phyloP scores from a whole-genome alignment of 495 filamentous ascomycete species.

The Xylaria venustula region DNA sequence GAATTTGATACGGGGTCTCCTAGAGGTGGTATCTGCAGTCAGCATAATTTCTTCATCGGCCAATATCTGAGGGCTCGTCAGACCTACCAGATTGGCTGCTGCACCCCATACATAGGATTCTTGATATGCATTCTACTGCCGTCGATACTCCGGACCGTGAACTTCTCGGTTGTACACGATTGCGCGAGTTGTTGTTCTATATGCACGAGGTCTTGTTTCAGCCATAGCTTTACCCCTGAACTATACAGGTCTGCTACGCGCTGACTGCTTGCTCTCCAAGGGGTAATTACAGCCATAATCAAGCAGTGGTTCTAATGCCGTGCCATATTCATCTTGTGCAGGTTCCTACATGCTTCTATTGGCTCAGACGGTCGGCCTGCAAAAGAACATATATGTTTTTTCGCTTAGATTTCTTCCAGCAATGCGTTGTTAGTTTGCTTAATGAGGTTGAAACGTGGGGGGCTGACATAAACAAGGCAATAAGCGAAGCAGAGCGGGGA shows the following conservation, averaged over 20 bases:
- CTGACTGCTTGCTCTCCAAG: no score
- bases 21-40: background rate
- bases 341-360: no score
- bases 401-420: no score
- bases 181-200: conserved; percentile 39
- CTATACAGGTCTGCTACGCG: conserved; percentile 37
- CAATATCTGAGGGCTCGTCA: conserved; percentile 24
- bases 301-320: no score
- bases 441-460: no score
- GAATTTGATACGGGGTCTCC: background rate
- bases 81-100: conserved; percentile 40
- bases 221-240: conserved; percentile 38
- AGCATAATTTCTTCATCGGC: background rate
- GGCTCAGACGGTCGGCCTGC: no score
- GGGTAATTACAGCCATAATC: no score
- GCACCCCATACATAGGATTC: conserved; percentile 39
- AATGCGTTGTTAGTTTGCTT: no score
- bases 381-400: no score
- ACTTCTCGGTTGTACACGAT: conserved; percentile 30
- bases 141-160: conserved; percentile 39
- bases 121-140: conserved; percentile 33
- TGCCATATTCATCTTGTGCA: no score
- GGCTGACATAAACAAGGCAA: no score
- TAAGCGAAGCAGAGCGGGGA: no score
- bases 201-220: conserved; percentile 35